Conservation (phyloP, 805 yeast species). For the Zygosaccharomyces bailii region DNA sequence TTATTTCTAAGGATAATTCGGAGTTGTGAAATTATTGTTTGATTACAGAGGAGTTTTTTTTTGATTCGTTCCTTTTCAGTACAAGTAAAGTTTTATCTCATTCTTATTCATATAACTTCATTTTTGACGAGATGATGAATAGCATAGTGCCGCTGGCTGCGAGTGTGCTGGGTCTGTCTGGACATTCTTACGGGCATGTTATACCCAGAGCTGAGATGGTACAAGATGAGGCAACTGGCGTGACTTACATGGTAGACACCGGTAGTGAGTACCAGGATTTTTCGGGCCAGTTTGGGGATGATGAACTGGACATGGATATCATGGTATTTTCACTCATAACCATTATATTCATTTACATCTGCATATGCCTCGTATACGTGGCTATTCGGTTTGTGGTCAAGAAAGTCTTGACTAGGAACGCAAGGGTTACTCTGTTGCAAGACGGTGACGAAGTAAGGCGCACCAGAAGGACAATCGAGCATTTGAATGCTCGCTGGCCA, state of each 20-base stretch:
- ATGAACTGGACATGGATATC: conserved; percentile 26
- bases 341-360: conserved; percentile 21
- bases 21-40: background rate
- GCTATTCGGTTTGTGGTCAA: conserved; percentile 17
- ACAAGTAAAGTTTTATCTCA: background rate
- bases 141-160: conserved; percentile 6
- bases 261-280: conserved; percentile 6
- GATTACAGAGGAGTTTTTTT: background rate
- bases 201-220: conserved; percentile 11
- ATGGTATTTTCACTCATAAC: conserved; percentile 25
- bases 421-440: conserved; percentile 18
- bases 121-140: conserved; percentile 8
- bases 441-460: conserved; percentile 18
- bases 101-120: background rate
- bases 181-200: conserved; percentile 10
- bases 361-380: conserved; percentile 19
- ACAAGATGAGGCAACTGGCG: conserved; percentile 9
- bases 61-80: background rate
- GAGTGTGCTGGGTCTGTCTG: conserved; percentile 1
- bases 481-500: conserved; percentile 38
- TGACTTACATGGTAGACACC: conserved; percentile 6
- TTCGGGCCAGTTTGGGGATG: conserved; percentile 16
- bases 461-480: conserved; percentile 15
- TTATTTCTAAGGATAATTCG: background rate
- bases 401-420: conserved; percentile 12